Conservation (phyloP, 192 early-diverging fungal species). For the Bifiguratus adelaidae region DNA sequence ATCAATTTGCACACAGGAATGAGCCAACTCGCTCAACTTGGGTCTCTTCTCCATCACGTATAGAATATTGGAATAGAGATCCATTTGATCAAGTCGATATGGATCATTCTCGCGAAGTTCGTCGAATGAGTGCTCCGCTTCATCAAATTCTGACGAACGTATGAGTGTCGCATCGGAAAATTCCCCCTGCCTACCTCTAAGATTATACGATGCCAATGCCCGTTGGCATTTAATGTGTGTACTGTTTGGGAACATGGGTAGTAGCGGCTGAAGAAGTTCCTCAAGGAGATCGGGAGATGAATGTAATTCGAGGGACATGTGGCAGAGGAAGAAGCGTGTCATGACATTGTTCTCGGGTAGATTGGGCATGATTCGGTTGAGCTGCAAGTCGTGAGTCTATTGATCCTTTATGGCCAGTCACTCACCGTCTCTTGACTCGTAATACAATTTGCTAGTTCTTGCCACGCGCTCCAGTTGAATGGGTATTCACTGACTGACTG, state of each 20-base stretch:
- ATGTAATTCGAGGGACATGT: conserved; percentile 41
- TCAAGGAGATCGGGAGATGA: conserved; percentile 17
- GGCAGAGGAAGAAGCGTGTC: conserved; percentile 37
- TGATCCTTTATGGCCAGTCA: not conserved
- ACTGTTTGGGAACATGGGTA: conserved; percentile 44
- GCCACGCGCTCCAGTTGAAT: conserved; percentile 92
- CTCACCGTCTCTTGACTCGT: conserved; percentile 22
- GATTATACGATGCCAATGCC: conserved; percentile 51
- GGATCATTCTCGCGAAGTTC: conserved; percentile 62
- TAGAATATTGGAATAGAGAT: conserved; percentile 81
- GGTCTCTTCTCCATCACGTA: conserved; percentile 63
- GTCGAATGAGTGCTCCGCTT: conserved; percentile 59
- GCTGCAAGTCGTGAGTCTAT: not conserved
- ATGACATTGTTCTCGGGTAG: conserved; percentile 14
- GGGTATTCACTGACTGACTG: conserved; percentile 60
- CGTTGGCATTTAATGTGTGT: conserved; percentile 50
- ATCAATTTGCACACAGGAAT: conserved; percentile 57
- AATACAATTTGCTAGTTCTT: conserved; percentile 52
- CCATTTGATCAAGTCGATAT: conserved; percentile 67
- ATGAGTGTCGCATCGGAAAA: not conserved
- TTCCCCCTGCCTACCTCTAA: conserved; percentile 15
- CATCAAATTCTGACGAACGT: conserved; percentile 49
- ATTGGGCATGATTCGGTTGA: not conserved
- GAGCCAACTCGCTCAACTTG: conserved; percentile 70
- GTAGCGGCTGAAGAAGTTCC: conserved; percentile 22